phyloP scores from a whole-genome alignment of 441 rosid species.

The Adansonia grandidieri region DNA sequence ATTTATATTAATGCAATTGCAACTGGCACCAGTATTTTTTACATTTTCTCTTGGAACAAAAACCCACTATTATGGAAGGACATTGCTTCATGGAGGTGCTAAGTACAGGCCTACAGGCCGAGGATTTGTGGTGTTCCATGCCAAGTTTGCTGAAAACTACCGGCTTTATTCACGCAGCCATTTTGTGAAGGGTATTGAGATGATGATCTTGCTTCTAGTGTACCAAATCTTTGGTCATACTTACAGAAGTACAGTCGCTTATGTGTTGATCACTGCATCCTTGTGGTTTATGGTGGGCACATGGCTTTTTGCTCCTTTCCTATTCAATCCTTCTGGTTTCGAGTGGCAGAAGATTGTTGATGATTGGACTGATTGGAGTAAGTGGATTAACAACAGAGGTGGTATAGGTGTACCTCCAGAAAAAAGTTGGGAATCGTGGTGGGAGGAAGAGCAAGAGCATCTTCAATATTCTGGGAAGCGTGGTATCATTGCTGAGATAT shows the following conservation, averaged over 20 bases:
- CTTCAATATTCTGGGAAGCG: slow-evolving; percentile 88
- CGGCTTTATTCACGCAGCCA: slow-evolving; percentile 97
- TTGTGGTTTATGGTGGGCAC: slow-evolving; percentile 99
- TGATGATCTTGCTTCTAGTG: slow-evolving; percentile 89
- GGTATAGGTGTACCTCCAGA: slow-evolving; percentile 95
- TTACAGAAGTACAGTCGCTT: slow-evolving; percentile 85
- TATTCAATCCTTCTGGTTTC: slow-evolving; percentile 97
- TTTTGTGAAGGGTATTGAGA: slow-evolving; percentile 94
- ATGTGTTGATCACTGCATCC: slow-evolving; percentile 83
- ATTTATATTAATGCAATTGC: slow-evolving; percentile 94
- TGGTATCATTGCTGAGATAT: slow-evolving; percentile 85
- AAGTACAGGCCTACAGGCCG: slow-evolving; percentile 96
- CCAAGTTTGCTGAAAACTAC: slow-evolving; percentile 96
- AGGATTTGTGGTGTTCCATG: slow-evolving; percentile 98
- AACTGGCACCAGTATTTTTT: slow-evolving; percentile 95
- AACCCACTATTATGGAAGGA: slow-evolving; percentile 96
- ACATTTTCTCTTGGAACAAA: slow-evolving; percentile 98
- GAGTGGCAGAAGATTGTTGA: slow-evolving; percentile 99
- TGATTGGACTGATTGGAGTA: slow-evolving; percentile 99
- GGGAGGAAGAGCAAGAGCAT: slow-evolving; percentile 99
- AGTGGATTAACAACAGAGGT: slow-evolving; percentile 89
- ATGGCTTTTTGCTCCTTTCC: slow-evolving; percentile 98
- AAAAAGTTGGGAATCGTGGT: slow-evolving; percentile 99
- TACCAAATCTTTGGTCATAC: slow-evolving; percentile 86
- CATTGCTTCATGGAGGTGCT: slow-evolving; percentile 96